Evolutionary conservation across 495 filamentous ascomycete genomes (phyloP), one percentile per base, ranked within the genome.

Genomic region (Lepraria neglecta): DNA sequence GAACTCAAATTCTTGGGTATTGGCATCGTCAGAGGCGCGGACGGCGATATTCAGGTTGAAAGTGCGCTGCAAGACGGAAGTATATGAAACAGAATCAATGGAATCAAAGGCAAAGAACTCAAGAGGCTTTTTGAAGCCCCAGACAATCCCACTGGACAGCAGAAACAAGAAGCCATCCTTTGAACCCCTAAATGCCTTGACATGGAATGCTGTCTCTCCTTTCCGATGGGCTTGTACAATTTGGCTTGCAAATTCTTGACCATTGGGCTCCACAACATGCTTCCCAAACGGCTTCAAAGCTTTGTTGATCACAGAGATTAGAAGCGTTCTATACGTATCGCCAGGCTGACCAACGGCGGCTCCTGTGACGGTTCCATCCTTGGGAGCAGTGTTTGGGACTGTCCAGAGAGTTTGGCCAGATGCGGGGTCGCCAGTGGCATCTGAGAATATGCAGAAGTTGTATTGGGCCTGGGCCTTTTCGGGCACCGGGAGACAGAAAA

Each of bases 161-260:
- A 97, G 87, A 74, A 95, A 97, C 12, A 98, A 79, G 63, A 86
- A 98, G 12, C 94, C 87, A 72, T 98, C 94, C 80, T 98, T 98
- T 66, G 85, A 92, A 1, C 94, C 94, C 45, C 91, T 81, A 76
- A 91, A 92, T 1, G 87, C 91, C 68, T 92, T 96, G 21, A 95
- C 85, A 70, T 95, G 89, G 65, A 88, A 92, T n/a, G 90, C 91
- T 67, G 87, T 89, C 71, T 97, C 94, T 30, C 84, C 84, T 63
- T 95, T 95, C 15, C 92, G 80, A 68, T 96, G 89, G n/a, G 87
- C 76, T 71, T 97, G 90, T 10, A 84, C 80, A 38, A 86, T 78
- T 5, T 84, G 84, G 64, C 87, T 90, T 61, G 85, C 82, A 73
- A 97, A 97, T 45, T 91, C 79, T 28, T 83, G 78, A 33, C 86